phyloP scores from a whole-genome alignment of 306 rosid genomes.

The Vicia sativa region DNA sequence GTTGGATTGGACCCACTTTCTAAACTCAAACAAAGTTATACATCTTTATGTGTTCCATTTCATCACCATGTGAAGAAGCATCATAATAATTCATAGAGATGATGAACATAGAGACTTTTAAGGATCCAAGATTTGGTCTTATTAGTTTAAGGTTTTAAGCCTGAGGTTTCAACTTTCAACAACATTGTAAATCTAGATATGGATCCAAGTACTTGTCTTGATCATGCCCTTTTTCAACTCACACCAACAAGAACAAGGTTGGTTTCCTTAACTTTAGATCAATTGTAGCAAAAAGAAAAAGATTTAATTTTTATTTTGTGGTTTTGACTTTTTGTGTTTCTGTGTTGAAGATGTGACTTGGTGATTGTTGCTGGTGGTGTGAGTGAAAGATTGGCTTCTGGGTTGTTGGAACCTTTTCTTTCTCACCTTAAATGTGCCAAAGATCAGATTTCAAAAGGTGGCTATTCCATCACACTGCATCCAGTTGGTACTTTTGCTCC shows the following conservation, averaged over 20 bases:
- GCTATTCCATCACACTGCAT: slow-evolving; percentile 83
- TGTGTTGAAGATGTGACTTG: slow-evolving; percentile 71
- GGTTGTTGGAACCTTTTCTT: slow-evolving; percentile 86
- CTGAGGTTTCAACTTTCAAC: slow-evolving; percentile 9
- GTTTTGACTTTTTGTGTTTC: slow-evolving; percentile 32
- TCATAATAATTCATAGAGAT: neutral
- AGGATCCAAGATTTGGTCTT: slow-evolving; percentile 13
- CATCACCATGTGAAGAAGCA: slow-evolving; percentile 41
- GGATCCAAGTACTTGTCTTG: slow-evolving; percentile 83
- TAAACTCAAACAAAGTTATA: slow-evolving; percentile 39
- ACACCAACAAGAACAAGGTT: slow-evolving; percentile 99
- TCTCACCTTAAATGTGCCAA: slow-evolving; percentile 74
- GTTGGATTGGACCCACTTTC: slow-evolving; percentile 76
- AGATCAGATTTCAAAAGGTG: slow-evolving; percentile 99
- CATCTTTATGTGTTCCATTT: slow-evolving; percentile 47
- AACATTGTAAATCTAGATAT: slow-evolving; percentile 46
- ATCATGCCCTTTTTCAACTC: slow-evolving; percentile 94
- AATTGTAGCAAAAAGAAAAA: neutral
- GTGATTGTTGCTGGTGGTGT: slow-evolving; percentile 65
- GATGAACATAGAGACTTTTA: slow-evolving; percentile 20
- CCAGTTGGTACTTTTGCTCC: slow-evolving; percentile 58
- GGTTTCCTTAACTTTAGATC: slow-evolving; percentile 2
- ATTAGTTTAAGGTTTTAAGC: slow-evolving; percentile 24
- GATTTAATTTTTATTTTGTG: neutral
- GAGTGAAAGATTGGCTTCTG: slow-evolving; percentile 86